Evolutionary conservation across 805 yeast genomes (phyloP), one percentile per base, ranked within the genome.

Genomic region (Candida silvatica): DNA sequence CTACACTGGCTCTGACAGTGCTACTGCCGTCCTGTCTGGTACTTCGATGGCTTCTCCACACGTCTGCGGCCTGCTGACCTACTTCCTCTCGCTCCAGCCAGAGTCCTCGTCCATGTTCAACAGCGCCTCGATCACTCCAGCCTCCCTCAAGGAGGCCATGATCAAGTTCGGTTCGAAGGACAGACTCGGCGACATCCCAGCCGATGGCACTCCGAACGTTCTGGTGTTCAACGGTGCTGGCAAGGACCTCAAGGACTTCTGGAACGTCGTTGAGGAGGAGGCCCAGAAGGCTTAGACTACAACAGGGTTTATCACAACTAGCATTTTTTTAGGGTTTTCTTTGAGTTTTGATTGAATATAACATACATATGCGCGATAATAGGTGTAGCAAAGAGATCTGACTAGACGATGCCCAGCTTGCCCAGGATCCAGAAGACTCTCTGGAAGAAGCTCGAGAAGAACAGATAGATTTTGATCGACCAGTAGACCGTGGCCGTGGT

Each of bases 21-120:
- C 87, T 29, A 80, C 90, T 46, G 87, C 92, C 30, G 74, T 84
- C 27, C 67, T 83, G 56, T 82, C 95, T 26, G 98, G 98, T 62
- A 90, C 97, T 8, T 90, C 97, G 12, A 90, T 90, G 98, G 96
- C 97, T 17, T 82, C 97, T 26, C 97, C 98, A 31, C 96, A 87
- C 54, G 88, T 88, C 47, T 80, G 87, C 40, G 98, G 98, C 48
- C 69, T 90, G 58, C 75, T 87, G 52, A 74, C 95, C 6, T 90
- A 90, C 70, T 90, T 75, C 64, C 66, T 88, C 56, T 80, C 95
- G 5, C 72, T 87, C 59, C 85, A 82, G 63, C 94, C 95, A 46
- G 80, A 72, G 30, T 58, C 76, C 11, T 74, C 68, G 32, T 78
- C 87, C 34, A 75, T 74, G 54, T 82, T 71, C 54, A 67, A 72